A percentile compares a stretch with the other conserved stretches of the same genome.
phyloP scores from a whole-genome alignment of 2,329 filamentous ascomycete species.

The Ophiostoma tasmaniense region DNA sequence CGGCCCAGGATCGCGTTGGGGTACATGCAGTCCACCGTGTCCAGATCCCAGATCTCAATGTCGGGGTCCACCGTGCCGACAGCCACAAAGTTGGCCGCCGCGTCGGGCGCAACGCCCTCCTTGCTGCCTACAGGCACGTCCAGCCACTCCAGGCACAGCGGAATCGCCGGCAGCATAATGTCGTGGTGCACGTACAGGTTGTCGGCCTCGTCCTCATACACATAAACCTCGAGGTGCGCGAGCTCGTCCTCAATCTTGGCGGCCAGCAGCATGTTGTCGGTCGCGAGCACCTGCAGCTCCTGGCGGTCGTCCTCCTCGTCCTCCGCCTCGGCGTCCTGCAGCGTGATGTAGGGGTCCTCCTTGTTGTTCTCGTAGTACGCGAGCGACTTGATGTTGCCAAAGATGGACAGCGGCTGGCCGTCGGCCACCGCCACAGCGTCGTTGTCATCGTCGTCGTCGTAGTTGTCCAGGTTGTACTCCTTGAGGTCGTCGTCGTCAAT shows the following conservation, averaged over 20 bases:
- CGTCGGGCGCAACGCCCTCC: slow-evolving; percentile 45
- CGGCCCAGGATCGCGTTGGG: slow-evolving; percentile 92
- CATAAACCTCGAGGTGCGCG: slow-evolving; percentile 91
- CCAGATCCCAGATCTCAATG: slow-evolving; percentile 97
- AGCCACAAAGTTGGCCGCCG: slow-evolving; percentile 82
- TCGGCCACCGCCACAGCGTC: slow-evolving; percentile 35
- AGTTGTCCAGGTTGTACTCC: slow-evolving; percentile 93
- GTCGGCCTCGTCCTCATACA: slow-evolving; percentile 90
- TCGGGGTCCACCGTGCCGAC: slow-evolving; percentile 97
- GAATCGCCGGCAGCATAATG: slow-evolving; percentile 96
- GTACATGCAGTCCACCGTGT: slow-evolving; percentile 95
- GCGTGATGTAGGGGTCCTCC: slow-evolving; percentile 92
- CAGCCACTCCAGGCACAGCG: slow-evolving; percentile 91
- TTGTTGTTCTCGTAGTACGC: slow-evolving; percentile 92
- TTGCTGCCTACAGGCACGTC: slow-evolving; percentile 76
- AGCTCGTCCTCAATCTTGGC: slow-evolving; percentile 96
- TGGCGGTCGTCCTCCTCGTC: slow-evolving; percentile 82
- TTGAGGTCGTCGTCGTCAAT: slow-evolving; percentile 79
- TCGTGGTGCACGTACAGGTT: slow-evolving; percentile 99
- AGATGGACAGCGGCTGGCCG: slow-evolving; percentile 71
- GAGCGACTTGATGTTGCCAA: slow-evolving; percentile 87
- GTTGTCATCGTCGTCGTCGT: slow-evolving; percentile 71
- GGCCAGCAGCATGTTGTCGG: slow-evolving; percentile 85
- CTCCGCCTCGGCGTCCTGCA: slow-evolving; percentile 57
- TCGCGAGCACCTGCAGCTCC: slow-evolving; percentile 84